Evolutionary conservation across 331 rosid genomes (phyloP).

Genomic region (Rhamnella rubrinervis): DNA sequence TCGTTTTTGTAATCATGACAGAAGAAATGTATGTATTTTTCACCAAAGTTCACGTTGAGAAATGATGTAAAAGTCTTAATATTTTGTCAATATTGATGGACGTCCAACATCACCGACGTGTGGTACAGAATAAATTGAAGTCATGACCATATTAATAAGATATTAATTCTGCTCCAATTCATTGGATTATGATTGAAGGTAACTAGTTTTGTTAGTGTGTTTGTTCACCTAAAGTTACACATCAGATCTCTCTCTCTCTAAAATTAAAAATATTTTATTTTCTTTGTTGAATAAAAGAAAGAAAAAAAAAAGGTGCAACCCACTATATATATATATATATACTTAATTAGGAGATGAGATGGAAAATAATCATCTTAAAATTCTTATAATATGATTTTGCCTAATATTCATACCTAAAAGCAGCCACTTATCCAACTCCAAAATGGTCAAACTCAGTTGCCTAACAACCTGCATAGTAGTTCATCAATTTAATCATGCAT

Average conservation of each 20-base stretch:
- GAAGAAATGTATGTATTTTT: too few relatives aligned
- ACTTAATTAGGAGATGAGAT: too few relatives aligned
- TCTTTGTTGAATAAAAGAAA: too few relatives aligned
- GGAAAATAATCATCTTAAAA: too few relatives aligned
- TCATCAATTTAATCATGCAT: constrained; percentile 1
- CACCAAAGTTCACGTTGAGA: too few relatives aligned
- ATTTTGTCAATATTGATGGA: too few relatives aligned
- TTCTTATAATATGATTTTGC: too few relatives aligned
- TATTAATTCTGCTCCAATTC: background rate
- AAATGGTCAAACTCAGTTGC: constrained; percentile 25
- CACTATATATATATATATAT: too few relatives aligned
- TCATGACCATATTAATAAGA: background rate
- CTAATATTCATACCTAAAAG: constrained; percentile 1
- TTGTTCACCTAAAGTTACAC: constrained; percentile 31
- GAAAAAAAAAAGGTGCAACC: too few relatives aligned
- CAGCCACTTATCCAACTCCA: background rate
- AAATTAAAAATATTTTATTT: background rate
- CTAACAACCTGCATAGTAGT: constrained; percentile 18
- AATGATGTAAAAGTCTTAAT: too few relatives aligned
- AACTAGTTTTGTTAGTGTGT: constrained; percentile 22
- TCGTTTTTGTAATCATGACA: too few relatives aligned
- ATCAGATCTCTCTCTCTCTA: background rate
- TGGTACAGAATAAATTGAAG: background rate
- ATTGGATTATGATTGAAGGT: constrained; percentile 25
- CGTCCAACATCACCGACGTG: too few relatives aligned